Percentiles rank a stretch among this genome's conserved stretches.
Conservation (phyloP, 1,139 yeast genomes). For the Kodamaea alishanica region DNA sequence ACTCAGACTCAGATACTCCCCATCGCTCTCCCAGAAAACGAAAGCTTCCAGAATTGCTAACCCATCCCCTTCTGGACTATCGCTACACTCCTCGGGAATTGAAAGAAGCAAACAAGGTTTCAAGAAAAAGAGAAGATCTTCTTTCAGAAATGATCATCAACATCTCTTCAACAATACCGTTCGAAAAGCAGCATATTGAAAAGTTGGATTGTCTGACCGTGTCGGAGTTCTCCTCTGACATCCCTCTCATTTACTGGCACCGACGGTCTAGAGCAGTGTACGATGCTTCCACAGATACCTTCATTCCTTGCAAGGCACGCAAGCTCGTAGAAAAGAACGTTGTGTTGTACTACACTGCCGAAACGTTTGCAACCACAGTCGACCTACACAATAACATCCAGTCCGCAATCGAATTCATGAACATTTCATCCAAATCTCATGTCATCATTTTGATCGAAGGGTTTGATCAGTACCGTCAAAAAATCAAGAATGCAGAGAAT, state of each 20-base stretch:
- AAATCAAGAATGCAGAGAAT: slow-evolving; percentile 45
- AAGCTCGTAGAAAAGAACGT: slow-evolving; percentile 40
- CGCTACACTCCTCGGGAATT: slow-evolving; percentile 30
- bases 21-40: slow-evolving; percentile 2
- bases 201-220: slow-evolving; percentile 13
- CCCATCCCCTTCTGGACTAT: slow-evolving; percentile 6
- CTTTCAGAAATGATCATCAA: slow-evolving; percentile 47
- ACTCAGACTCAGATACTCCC: slow-evolving; percentile 15
- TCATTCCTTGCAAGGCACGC: slow-evolving; percentile 47
- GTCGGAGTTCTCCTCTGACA: slow-evolving; percentile 13
- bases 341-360: slow-evolving; percentile 46
- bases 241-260: slow-evolving; percentile 37
- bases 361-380: slow-evolving; percentile 26
- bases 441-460: slow-evolving; percentile 49
- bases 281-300: slow-evolving; percentile 44
- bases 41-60: neutral
- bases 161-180: slow-evolving; percentile 20
- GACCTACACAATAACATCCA: slow-evolving; percentile 1
- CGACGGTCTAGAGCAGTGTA: slow-evolving; percentile 38
- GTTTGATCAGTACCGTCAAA: slow-evolving; percentile 41
- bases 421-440: slow-evolving; percentile 10
- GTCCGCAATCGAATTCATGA: slow-evolving; percentile 26
- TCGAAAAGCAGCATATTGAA: slow-evolving; percentile 15
- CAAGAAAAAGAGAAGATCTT: slow-evolving; percentile 48
- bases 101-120: slow-evolving; percentile 48